phyloP scores from a whole-genome alignment of 2,329 filamentous ascomycete genomes.

The Neoascochyta sp. region DNA sequence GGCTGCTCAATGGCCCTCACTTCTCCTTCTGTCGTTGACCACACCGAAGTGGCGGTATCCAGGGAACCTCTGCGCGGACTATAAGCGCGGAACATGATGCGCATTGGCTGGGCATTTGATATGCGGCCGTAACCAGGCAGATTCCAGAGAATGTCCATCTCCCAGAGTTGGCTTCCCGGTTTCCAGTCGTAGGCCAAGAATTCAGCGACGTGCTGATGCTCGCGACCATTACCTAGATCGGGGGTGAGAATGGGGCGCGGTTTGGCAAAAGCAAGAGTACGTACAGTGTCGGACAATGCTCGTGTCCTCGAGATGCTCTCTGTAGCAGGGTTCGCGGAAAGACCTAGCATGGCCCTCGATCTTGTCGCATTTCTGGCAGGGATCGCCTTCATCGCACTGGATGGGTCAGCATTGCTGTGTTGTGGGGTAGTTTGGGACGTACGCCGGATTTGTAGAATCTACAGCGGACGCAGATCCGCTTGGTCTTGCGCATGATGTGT shows the following conservation, averaged over 20 bases:
- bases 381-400: conserved; percentile 34
- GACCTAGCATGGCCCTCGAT: conserved; percentile 29
- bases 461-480: conserved; percentile 33
- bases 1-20: conserved; percentile 27
- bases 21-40: conserved; percentile 28
- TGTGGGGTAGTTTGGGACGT: no score
- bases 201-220: conserved; percentile 33
- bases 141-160: conserved; percentile 36
- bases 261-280: conserved; percentile 1
- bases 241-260: conserved; percentile 11
- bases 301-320: conserved; percentile 31
- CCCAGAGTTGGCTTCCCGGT: conserved; percentile 19
- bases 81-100: conserved; percentile 28
- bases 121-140: conserved; percentile 34
- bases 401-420: conserved; percentile 1
- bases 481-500: conserved; percentile 35
- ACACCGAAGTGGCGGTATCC: conserved; percentile 29
- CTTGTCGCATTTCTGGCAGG: conserved; percentile 32
- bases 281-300: conserved; percentile 34
- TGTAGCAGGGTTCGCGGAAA: conserved; percentile 32
- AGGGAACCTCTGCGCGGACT: conserved; percentile 22
- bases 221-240: conserved; percentile 35
- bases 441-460: conserved; percentile 36
- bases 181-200: conserved; percentile 32
- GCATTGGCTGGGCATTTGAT: conserved; percentile 20